These are phyloP conservation scores for Rosa hybrid DNA, from an alignment of 331 rosid species.

Conservation along the genomic window DNA sequence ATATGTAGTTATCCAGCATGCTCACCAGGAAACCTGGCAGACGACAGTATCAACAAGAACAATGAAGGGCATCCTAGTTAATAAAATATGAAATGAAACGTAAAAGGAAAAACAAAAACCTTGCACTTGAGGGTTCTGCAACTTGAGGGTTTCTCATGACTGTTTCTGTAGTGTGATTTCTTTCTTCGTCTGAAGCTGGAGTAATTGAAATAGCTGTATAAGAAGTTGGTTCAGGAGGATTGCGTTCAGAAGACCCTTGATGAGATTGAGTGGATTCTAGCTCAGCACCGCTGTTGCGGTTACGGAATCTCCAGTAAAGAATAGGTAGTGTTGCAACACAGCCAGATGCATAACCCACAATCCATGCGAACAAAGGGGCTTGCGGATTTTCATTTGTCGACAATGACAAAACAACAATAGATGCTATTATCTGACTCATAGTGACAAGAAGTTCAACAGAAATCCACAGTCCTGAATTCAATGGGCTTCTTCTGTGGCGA, in stretches of 20 bases:
- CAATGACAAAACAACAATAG: slow-evolving; percentile 57
- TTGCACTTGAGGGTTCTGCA: slow-evolving; percentile 46
- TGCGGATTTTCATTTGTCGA: slow-evolving; percentile 66
- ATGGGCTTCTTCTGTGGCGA: slow-evolving; percentile 61
- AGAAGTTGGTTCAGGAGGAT: slow-evolving; percentile 49
- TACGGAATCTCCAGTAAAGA: slow-evolving; percentile 67
- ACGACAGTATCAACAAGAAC: slow-evolving; percentile 3
- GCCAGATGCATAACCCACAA: slow-evolving; percentile 79
- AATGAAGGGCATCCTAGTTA: slow-evolving; percentile 6
- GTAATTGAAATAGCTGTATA: slow-evolving; percentile 56
- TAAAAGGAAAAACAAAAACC: slow-evolving; percentile 34
- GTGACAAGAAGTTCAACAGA: slow-evolving; percentile 75
- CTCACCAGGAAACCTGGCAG: slow-evolving; percentile 4
- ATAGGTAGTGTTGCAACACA: slow-evolving; percentile 77
- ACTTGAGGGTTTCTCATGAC: slow-evolving; percentile 40
- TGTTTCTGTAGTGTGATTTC: slow-evolving; percentile 36
- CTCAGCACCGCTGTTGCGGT: slow-evolving; percentile 45
- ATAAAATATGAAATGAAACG: slow-evolving; percentile 12
- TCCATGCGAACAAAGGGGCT: slow-evolving; percentile 77
- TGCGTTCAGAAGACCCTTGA: slow-evolving; percentile 52
- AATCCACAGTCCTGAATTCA: slow-evolving; percentile 77
- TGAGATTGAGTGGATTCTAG: slow-evolving; percentile 44
- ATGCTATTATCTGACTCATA: slow-evolving; percentile 71
- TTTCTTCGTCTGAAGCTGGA: slow-evolving; percentile 53
- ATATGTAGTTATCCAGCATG: not conserved